Percentiles rank a stretch among this genome's conserved stretches.
These are phyloP conservation scores for Endothia cerciana DNA, from an alignment of 2,329 filamentous ascomycete species.

Conservation along the genomic window DNA sequence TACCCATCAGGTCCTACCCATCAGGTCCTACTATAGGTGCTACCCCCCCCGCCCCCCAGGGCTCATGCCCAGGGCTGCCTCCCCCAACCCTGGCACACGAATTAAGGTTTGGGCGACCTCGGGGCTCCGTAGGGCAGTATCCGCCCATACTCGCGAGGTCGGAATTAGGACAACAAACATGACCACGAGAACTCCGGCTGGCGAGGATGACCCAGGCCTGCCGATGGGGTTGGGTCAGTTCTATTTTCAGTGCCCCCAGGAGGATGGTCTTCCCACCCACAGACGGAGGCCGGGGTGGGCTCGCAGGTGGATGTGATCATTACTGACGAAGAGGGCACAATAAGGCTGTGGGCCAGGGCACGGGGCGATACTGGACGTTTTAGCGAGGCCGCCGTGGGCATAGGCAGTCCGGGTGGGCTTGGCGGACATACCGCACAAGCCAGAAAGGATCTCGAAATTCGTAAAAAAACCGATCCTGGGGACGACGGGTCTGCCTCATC, in stretches of 20 bases:
- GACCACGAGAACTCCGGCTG: background rate
- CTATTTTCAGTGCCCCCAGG: constrained; percentile 1
- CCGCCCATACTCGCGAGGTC: too few relatives aligned
- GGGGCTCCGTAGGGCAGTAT: too few relatives aligned
- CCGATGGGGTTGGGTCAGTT: background rate
- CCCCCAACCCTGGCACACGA: background rate
- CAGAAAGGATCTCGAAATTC: background rate
- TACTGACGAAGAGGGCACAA: constrained; percentile 8
- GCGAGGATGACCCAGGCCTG: background rate
- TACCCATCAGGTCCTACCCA: background rate
- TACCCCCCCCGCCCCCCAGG: too few relatives aligned
- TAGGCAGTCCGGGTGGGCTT: background rate
- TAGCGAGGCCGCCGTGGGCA: background rate
- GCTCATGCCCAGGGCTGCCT: background rate
- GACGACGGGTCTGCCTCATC: constrained; percentile 1
- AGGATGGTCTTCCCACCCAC: background rate
- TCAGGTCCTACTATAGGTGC: too few relatives aligned
- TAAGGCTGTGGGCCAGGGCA: constrained; percentile 5
- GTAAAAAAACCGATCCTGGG: background rate
- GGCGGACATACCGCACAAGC: constrained; percentile 3
- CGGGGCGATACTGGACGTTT: background rate
- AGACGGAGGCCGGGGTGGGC: background rate
- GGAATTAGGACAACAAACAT: background rate
- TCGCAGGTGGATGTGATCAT: background rate
- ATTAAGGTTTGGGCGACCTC: background rate